Conservation (phyloP, 2,329 filamentous ascomycete species). For the Fusarium staphyleae region DNA sequence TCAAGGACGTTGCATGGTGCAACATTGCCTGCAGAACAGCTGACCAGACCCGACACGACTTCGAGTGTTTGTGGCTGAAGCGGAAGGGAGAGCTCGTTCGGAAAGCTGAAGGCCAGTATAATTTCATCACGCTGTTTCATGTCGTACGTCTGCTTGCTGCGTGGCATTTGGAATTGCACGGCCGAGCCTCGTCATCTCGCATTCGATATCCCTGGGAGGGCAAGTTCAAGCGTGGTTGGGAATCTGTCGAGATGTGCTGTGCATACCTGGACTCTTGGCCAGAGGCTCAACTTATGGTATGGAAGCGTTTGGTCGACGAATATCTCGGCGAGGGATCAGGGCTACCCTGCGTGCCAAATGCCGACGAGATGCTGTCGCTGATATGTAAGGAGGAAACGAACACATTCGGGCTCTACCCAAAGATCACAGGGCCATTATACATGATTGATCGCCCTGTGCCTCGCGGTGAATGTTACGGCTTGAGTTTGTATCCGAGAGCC, state of each 20-base stretch:
- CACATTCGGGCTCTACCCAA: slow-evolving; percentile 41
- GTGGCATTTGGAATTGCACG: slow-evolving; percentile 30
- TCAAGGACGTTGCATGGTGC: slow-evolving; percentile 41
- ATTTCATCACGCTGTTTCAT: slow-evolving; percentile 42
- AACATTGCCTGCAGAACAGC: slow-evolving; percentile 29
- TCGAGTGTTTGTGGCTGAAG: slow-evolving; percentile 41
- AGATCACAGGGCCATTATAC: slow-evolving; percentile 31
- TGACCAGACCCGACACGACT: slow-evolving; percentile 36
- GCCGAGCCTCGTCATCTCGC: neutral
- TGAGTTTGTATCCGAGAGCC: slow-evolving; percentile 40
- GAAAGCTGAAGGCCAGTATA: slow-evolving; percentile 33
- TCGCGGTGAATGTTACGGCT: slow-evolving; percentile 39
- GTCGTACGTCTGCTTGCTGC: slow-evolving; percentile 41
- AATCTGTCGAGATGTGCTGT: slow-evolving; percentile 38
- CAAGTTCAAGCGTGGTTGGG: slow-evolving; percentile 38
- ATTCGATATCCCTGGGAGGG: slow-evolving; percentile 14
- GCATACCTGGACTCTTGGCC: slow-evolving; percentile 43
- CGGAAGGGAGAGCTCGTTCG: slow-evolving; percentile 25
- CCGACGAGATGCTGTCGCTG: slow-evolving; percentile 34
- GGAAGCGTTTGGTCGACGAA: slow-evolving; percentile 34
- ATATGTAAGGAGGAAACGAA: slow-evolving; percentile 44
- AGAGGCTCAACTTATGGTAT: slow-evolving; percentile 36
- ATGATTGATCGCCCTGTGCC: slow-evolving; percentile 12
- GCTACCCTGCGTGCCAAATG: slow-evolving; percentile 20
- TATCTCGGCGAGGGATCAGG: slow-evolving; percentile 33